phyloP scores from a whole-genome alignment of 345 rosid genomes.

The Adansonia digitata region DNA sequence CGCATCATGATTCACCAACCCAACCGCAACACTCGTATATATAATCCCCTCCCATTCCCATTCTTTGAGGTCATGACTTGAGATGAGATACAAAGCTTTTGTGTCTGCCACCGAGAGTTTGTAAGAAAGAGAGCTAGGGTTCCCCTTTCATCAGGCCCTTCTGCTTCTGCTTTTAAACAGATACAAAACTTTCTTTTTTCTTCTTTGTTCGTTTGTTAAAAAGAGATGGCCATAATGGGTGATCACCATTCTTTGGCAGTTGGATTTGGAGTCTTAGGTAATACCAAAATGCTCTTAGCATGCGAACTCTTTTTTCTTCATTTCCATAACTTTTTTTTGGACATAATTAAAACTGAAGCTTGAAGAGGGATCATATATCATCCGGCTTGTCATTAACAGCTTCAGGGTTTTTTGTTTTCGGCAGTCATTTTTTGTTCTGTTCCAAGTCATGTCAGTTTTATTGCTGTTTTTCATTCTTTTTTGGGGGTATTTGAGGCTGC shows the following conservation, averaged over 20 bases:
- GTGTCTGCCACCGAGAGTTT: background rate
- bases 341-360: background rate
- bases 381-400: background rate
- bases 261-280: constrained; percentile 76
- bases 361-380: background rate
- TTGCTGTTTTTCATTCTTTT: background rate
- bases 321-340: background rate
- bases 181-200: background rate
- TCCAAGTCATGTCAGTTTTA: no score
- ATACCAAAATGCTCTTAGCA: background rate
- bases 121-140: background rate
- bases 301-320: background rate
- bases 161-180: background rate
- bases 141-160: constrained; percentile 15
- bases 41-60: constrained; percentile 20
- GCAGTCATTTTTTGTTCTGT: no score
- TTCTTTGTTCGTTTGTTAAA: background rate
- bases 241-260: constrained; percentile 33
- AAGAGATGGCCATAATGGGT: constrained; percentile 32
- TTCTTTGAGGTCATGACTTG: background rate
- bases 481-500: background rate
- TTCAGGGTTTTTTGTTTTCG: no score
- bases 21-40: constrained; percentile 1
- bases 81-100: background rate
- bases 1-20: background rate